Conservation (phyloP, 176 grass and related monocot genomes). For the Canna indica region DNA sequence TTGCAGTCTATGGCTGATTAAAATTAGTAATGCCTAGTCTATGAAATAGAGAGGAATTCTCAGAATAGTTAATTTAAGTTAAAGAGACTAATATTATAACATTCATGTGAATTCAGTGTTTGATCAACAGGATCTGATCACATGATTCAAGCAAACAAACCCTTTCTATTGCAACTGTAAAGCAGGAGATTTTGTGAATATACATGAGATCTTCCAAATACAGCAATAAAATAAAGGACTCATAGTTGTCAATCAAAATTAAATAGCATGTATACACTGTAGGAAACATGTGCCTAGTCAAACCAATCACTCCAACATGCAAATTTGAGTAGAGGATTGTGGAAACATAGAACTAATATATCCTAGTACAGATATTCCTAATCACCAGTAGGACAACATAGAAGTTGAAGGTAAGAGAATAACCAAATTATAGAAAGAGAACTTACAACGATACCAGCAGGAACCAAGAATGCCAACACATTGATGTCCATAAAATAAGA, state of each 20-base stretch:
- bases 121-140: neutral
- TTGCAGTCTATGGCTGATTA: neutral
- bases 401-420: neutral
- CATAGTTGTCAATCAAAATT: neutral
- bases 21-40: neutral
- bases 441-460: constrained; percentile 96
- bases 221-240: neutral
- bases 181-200: too few species aligned
- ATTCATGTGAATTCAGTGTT: neutral
- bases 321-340: neutral
- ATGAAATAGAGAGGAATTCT: neutral
- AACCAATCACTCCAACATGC: neutral
- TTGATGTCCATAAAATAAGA: constrained; percentile 99
- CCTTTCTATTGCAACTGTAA: neutral
- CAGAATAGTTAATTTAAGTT: neutral
- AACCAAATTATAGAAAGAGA: constrained; percentile 10
- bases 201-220: neutral
- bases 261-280: neutral
- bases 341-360: neutral
- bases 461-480: constrained; percentile 90
- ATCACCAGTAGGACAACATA: neutral
- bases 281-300: neutral
- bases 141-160: neutral
- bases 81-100: neutral
- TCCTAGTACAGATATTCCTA: neutral